Evolutionary conservation across 2,329 filamentous ascomycete genomes (phyloP).

Genomic region (Chrysoporthe austroafricana): DNA sequence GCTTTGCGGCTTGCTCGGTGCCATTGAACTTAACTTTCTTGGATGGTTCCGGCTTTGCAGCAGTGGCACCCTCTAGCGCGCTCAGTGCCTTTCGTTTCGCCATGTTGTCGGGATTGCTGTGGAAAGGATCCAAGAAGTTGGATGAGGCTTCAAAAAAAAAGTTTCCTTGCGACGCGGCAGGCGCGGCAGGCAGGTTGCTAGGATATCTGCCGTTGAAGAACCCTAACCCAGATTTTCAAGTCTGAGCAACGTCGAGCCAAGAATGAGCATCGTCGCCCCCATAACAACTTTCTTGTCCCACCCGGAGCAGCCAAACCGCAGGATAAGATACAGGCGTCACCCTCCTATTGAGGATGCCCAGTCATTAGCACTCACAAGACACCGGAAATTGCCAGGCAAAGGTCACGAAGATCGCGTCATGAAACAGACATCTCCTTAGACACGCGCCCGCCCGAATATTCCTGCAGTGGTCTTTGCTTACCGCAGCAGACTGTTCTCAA

Average conservation of each 20-base stretch:
- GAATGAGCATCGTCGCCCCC: too few relatives aligned
- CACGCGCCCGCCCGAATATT: too few relatives aligned
- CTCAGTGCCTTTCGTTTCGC: slow-evolving; percentile 38
- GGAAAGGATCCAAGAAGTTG: not conserved
- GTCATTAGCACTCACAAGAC: not conserved
- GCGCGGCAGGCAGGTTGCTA: not conserved
- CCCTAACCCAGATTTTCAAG: too few relatives aligned
- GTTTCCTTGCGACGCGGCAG: not conserved
- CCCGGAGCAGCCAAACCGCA: slow-evolving; percentile 13
- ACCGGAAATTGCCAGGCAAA: not conserved
- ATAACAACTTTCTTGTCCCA: too few relatives aligned
- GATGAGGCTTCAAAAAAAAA: slow-evolving; percentile 4
- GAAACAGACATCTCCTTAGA: not conserved
- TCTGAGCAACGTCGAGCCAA: too few relatives aligned
- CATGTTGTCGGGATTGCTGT: slow-evolving; percentile 28
- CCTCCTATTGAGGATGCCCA: not conserved
- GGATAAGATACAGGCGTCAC: slow-evolving; percentile 6
- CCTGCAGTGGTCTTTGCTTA: too few relatives aligned
- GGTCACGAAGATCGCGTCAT: not conserved
- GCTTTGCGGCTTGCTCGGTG: slow-evolving; percentile 6
- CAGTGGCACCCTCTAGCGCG: slow-evolving; percentile 27
- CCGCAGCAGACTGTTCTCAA: too few relatives aligned
- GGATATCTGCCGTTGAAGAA: not conserved
- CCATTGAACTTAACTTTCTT: slow-evolving; percentile 24
- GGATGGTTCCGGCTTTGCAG: slow-evolving; percentile 18